Conservation (phyloP, 305 asterid genomes). For the Fraxinus nigra region DNA sequence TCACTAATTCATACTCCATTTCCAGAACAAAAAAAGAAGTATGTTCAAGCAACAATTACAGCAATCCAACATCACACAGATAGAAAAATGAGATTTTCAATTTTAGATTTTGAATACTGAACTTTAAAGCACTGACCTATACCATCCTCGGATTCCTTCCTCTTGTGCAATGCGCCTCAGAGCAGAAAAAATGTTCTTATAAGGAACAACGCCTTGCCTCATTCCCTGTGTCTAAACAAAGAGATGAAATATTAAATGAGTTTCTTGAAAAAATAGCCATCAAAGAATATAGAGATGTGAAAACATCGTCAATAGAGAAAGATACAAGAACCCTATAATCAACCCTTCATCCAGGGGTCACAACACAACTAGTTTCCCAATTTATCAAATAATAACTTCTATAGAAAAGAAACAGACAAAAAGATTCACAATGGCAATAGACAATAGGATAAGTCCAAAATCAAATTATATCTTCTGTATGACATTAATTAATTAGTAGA, state of each 20-base stretch:
- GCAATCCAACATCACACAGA: not conserved
- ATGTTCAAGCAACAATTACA: not conserved
- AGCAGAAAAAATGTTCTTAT: conserved; percentile 70
- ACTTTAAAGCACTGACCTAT: conserved; percentile 60
- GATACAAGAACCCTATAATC: not conserved
- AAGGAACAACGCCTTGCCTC: conserved; percentile 90
- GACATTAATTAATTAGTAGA: not conserved
- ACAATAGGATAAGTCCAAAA: not conserved
- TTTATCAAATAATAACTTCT: not conserved
- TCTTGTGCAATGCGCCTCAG: conserved; percentile 81
- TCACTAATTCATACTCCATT: not conserved
- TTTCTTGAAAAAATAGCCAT: conserved; percentile 11
- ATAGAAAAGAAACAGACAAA: not conserved
- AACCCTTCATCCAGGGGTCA: not conserved
- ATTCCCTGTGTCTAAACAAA: conserved; percentile 82
- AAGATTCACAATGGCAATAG: not conserved
- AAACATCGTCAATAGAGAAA: not conserved
- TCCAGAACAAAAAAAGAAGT: not conserved
- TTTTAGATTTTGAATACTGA: conserved; percentile 4
- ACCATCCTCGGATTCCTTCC: conserved; percentile 97
- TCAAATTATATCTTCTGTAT: not conserved
- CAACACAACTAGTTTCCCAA: not conserved
- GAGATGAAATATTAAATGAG: conserved; percentile 22
- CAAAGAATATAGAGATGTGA: conserved; percentile 3
- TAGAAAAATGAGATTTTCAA: not conserved